These are phyloP conservation scores for Talaromyces islandicus DNA, from an alignment of 2,329 filamentous ascomycete genomes.

Conservation along the genomic window DNA sequence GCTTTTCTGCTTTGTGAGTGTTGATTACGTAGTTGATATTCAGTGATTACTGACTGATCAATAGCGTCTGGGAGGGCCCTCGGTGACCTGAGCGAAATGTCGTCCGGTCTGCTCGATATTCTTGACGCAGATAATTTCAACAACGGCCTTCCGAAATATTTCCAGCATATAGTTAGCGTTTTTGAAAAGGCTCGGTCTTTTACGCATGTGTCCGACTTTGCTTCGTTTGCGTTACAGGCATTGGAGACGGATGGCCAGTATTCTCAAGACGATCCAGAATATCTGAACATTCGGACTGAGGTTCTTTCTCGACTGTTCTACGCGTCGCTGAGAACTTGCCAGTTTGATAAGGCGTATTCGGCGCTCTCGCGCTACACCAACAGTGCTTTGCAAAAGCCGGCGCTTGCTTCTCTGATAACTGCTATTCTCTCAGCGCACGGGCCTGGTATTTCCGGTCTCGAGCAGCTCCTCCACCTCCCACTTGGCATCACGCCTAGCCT, in stretches of 20 bases:
- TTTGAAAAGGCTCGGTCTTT: slow-evolving; percentile 74
- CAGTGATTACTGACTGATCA: neutral
- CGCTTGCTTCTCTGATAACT: slow-evolving; percentile 61
- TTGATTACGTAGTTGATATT: neutral
- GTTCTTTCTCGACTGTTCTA: slow-evolving; percentile 80
- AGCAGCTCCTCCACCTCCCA: slow-evolving; percentile 65
- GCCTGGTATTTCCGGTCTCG: slow-evolving; percentile 40
- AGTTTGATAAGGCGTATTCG: slow-evolving; percentile 77
- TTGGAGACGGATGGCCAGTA: slow-evolving; percentile 27
- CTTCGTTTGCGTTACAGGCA: slow-evolving; percentile 67
- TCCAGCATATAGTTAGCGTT: slow-evolving; percentile 74
- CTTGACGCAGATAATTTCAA: slow-evolving; percentile 64
- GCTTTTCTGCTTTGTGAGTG: slow-evolving; percentile 73
- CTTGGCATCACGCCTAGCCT: slow-evolving; percentile 61
- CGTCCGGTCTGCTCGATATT: slow-evolving; percentile 63
- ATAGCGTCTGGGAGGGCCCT: slow-evolving; percentile 38
- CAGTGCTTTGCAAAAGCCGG: slow-evolving; percentile 63
- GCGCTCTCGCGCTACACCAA: slow-evolving; percentile 70
- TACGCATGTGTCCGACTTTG: slow-evolving; percentile 79
- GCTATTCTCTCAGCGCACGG: slow-evolving; percentile 35
- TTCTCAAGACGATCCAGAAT: slow-evolving; percentile 29
- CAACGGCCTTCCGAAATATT: slow-evolving; percentile 74
- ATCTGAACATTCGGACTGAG: slow-evolving; percentile 52
- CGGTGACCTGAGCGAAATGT: slow-evolving; percentile 41
- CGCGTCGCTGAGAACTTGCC: slow-evolving; percentile 69